Evolutionary conservation across 768 basidiomycete genomes (phyloP), one percentile per base, ranked within the genome.

Genomic region (Leccinum olivaceopallidum): DNA sequence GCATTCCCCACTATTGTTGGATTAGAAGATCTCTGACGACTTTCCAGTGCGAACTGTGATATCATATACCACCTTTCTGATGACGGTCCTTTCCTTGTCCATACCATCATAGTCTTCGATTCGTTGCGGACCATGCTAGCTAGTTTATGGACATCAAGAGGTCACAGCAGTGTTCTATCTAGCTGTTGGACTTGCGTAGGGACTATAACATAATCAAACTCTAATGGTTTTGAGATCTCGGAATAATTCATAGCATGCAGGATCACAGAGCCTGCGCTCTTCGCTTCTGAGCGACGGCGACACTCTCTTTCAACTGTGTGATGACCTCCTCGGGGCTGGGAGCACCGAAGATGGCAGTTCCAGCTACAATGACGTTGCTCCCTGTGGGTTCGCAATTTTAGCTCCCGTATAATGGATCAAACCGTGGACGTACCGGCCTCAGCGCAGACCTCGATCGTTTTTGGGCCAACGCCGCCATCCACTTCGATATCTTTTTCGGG

Each of bases 301-400:
- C 87, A 22, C 82, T 81, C 37, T 82, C 77, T 75, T 91, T 94
- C 42, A 98, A 76, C 8, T 79, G 71, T 48, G 81, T 67, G 55
- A 98, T 97, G 53, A 95, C 92, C 42, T 84, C 76, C 49, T 87
- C 87, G 0, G 97, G 91, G 67, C 87, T 80, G n/a, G 82, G 69
- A 2, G 94, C 88, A 47, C 83, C 85, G 70, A 98, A 98, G 62
- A 99, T 90, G 6, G 96, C 95, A 7, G 95, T 98, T 13, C 97
- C 97, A 13, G 97, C 95, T 30, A 99, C 97, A 56, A 98, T 94
- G 65, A 99, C 95, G 69, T 99, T 99, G 76, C 94, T 95, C 22
- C 96, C 96, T 95, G 65, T 47, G 49, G 13, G 34, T 5, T 20
- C 8, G 60, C 4, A 42, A 18, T 14, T 24, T 67, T 30, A 63